Evolutionary conservation across 2,329 filamentous ascomycete species (phyloP).

Genomic region (Colletotrichum incanum): DNA sequence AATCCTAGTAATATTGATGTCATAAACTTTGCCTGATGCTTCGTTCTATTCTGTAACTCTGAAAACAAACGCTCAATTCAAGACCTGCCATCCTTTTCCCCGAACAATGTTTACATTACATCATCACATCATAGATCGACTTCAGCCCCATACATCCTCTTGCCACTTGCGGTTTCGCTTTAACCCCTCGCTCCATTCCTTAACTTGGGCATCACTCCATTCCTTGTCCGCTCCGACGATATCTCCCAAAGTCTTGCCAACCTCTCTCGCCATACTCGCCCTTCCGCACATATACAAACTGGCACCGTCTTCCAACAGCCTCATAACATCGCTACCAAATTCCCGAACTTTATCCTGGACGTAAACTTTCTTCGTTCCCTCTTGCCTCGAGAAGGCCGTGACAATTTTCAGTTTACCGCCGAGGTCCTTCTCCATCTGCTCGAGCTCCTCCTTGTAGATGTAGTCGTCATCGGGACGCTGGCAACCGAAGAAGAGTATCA

Average conservation of each 20-base stretch:
- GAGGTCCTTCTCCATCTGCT: conserved; percentile 45
- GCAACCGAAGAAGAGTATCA: conserved; percentile 60
- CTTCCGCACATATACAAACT: conserved; percentile 60
- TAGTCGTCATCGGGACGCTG: conserved; percentile 54
- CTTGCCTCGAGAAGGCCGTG: conserved; percentile 52
- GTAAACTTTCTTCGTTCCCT: conserved; percentile 48
- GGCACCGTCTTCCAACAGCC: conserved; percentile 53
- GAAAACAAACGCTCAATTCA: not conserved
- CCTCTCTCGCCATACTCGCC: conserved; percentile 61
- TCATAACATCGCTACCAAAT: conserved; percentile 48
- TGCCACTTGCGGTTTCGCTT: conserved; percentile 68
- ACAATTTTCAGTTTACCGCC: conserved; percentile 48
- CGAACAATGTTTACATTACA: not conserved
- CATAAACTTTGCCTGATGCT: not conserved
- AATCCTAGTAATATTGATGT: too few species aligned
- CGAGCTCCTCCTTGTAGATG: conserved; percentile 48
- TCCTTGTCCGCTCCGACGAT: conserved; percentile 53
- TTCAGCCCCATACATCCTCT: conserved; percentile 67
- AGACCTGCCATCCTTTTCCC: too few species aligned
- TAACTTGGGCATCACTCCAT: conserved; percentile 58
- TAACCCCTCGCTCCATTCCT: conserved; percentile 62
- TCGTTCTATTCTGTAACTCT: not conserved
- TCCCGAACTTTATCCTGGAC: conserved; percentile 57
- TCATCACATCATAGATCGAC: too few species aligned
- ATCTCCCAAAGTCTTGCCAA: conserved; percentile 55